Percentiles rank a stretch among this genome's conserved stretches.
phyloP scores from a whole-genome alignment of 2,329 filamentous ascomycete species.

The Blastomyces gilchristii region DNA sequence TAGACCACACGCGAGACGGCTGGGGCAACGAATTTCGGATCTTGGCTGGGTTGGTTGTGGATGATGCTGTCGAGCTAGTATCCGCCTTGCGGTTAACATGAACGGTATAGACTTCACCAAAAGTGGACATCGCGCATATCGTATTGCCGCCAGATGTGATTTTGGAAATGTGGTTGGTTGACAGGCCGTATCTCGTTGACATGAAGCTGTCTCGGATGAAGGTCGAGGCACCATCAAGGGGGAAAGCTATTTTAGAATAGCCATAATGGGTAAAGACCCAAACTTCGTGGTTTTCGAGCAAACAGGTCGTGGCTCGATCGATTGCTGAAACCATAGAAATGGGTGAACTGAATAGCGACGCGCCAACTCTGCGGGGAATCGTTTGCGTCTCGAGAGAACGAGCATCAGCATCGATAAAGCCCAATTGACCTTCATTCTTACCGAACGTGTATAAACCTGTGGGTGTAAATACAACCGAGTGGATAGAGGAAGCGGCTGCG shows the following conservation, averaged over 20 bases:
- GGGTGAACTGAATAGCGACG: slow-evolving; percentile 61
- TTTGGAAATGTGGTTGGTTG: slow-evolving; percentile 59
- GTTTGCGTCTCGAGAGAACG: slow-evolving; percentile 76
- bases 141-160: slow-evolving; percentile 82
- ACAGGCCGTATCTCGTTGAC: slow-evolving; percentile 54
- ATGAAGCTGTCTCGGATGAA: slow-evolving; percentile 57
- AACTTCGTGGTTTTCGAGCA: slow-evolving; percentile 79
- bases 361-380: slow-evolving; percentile 75
- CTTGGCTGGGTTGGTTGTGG: slow-evolving; percentile 86
- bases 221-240: slow-evolving; percentile 60
- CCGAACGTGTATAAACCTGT: slow-evolving; percentile 85
- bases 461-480: slow-evolving; percentile 79
- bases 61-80: slow-evolving; percentile 49
- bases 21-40: slow-evolving; percentile 71
- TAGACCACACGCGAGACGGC: slow-evolving; percentile 78
- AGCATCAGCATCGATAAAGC: slow-evolving; percentile 88
- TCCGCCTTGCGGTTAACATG: slow-evolving; percentile 61
- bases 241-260: slow-evolving; percentile 82
- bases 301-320: slow-evolving; percentile 74
- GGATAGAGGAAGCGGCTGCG: slow-evolving; percentile 76
- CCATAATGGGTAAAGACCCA: slow-evolving; percentile 94
- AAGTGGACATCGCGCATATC: slow-evolving; percentile 74
- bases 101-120: slow-evolving; percentile 81
- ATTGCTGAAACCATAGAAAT: slow-evolving; percentile 80
- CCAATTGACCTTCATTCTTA: slow-evolving; percentile 88